Base-by-base conservation (phyloP, 805 yeast species). In the Barnettozyma populi region DNA sequence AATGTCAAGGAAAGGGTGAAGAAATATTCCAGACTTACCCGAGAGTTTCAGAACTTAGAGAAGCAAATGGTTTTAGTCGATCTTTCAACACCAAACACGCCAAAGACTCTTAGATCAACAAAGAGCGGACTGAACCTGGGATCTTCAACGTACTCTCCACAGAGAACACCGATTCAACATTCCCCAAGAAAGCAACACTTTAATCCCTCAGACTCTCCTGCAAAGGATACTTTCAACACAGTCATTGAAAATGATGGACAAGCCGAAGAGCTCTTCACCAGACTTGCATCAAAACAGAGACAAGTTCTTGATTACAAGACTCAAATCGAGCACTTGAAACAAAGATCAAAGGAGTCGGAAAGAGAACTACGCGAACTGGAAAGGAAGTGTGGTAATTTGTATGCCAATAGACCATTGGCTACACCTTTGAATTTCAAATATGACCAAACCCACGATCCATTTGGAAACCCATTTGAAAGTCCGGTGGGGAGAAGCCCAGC, bases 251-350 rank as follows among this genome's bases (percentile, higher is more conserved):
- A 40, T 14, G 42, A 36, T 8, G 42, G 19, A 3, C 19, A 43
- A 31, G 50, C 57, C 23, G 57, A 56, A 11, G 43, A 50, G 5
- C 14, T 75, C 16, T 56, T 75, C 34, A 70, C 62, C 45, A 60
- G 63, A 38, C 53, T 75, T 44, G 80, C 85, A 0, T 56, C 72
- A 2, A 80, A 81, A 56, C 83, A 80, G 55, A 69, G 81, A 50
- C 72, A 72, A 47, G 71, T 80, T 8, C 51, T 70, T 16, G 83
- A 79, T 43, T 58, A 77, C 48, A 75, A 73, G 55, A 63, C 68
- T n/a, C 68, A 69, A 31, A 57, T 70, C 45, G 66, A 67, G 13
- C 36, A 48, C 7, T 53, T 68, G 29, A 65, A 68, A 50, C 57
- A 60, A 24, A 70, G 70, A 52, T 60, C 80, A n/a, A 57, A 65